Base-by-base conservation (phyloP, 1,284 basidiomycete genomes). In the Lentinus polychrous region DNA sequence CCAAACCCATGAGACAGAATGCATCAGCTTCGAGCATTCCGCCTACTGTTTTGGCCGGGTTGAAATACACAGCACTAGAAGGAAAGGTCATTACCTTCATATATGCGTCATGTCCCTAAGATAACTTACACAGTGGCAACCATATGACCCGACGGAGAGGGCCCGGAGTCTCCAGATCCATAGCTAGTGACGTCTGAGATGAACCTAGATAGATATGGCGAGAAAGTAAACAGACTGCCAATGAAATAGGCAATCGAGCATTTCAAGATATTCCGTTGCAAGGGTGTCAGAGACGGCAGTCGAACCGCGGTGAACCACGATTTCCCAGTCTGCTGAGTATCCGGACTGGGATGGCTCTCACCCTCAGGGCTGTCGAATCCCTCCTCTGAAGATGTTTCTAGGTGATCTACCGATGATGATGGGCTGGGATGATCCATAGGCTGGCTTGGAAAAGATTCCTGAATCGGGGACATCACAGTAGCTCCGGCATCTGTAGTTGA, bases 151-250 rank as follows among this genome's bases (percentile, higher is more conserved):
- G 80, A 85, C 41, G 83, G 83, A 39, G 83, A 81, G 0, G 86
- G 86, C 11, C 65, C 66, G 15, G 68, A 56, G 43, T 73, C 60
- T 49, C 74, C 80, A 47, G n/a, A 15, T 5, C 83, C 84, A 87
- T 83, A 69, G 3, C 76, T 73, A 6, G 82, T 77, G 38, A 86
- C 65, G 57, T 84, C 77, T 2, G 78, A 73, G 48, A 90, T 75
- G 49, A 86, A 66, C 14, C 72, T 69, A 3, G 87, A 81, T 15
- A 91, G 67, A 44, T 72, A 71, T 0, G 89, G 84, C 7, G 84
- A 82, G 64, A 93, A 98, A 0, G 95, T 98, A 75, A 97, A 98
- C 8, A 98, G 72, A 0, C 91, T 93, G 2, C 79, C 94, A 51
- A 97, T 67, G 50, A 93, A 81, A 64, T 99, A 99, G 0, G 94